A percentile compares a stretch with the other conserved stretches of the same genome.
These are phyloP conservation scores for Yarrowia porcina DNA, from an alignment of 805 yeast species.

Conservation along the genomic window DNA sequence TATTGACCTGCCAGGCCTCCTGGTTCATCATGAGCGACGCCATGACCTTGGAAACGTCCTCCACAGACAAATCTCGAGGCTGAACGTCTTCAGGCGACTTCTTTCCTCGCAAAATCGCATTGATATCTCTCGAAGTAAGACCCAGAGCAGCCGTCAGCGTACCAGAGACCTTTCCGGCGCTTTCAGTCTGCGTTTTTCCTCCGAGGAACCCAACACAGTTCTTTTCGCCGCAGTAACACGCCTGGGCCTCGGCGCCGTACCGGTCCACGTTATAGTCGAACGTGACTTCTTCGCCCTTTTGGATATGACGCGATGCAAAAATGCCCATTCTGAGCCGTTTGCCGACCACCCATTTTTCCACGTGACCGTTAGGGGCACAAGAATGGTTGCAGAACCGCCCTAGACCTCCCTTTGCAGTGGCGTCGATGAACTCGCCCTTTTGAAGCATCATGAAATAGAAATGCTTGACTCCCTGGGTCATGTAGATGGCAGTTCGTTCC, in stretches of 20 bases:
- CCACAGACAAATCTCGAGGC: slow-evolving; percentile 44
- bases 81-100: slow-evolving; percentile 49
- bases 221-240: slow-evolving; percentile 89
- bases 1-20: slow-evolving; percentile 59
- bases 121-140: slow-evolving; percentile 58
- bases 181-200: slow-evolving; percentile 95
- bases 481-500: slow-evolving; percentile 70
- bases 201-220: slow-evolving; percentile 93
- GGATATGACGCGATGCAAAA: slow-evolving; percentile 73
- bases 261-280: slow-evolving; percentile 93
- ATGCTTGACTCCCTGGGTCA: slow-evolving; percentile 64
- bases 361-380: slow-evolving; percentile 90
- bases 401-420: slow-evolving; percentile 81
- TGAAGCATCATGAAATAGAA: slow-evolving; percentile 96
- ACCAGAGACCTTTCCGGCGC: slow-evolving; percentile 79
- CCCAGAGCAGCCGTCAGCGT: slow-evolving; percentile 83
- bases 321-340: slow-evolving; percentile 91
- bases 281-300: slow-evolving; percentile 82
- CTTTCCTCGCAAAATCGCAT: slow-evolving; percentile 48
- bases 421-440: slow-evolving; percentile 90
- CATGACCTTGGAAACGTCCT: slow-evolving; percentile 74
- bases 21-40: slow-evolving; percentile 75
- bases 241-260: slow-evolving; percentile 91
- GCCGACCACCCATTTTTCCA: slow-evolving; percentile 96
- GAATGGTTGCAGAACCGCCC: slow-evolving; percentile 95